Conservation (phyloP, 1,284 basidiomycete species). For the Megacollybia platyphylla region DNA sequence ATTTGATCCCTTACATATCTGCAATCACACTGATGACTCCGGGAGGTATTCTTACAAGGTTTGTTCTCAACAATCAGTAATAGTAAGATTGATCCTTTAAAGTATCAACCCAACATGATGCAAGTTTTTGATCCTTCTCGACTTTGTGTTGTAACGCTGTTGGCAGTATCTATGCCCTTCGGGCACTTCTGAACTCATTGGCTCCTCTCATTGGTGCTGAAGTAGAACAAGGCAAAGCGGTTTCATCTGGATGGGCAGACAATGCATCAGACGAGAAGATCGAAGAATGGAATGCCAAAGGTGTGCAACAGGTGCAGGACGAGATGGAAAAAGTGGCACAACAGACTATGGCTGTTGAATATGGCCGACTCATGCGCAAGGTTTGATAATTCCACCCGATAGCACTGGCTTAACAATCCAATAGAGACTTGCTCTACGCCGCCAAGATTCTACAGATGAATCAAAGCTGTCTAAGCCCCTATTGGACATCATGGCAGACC, state of each 20-base stretch:
- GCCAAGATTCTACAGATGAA: constrained; percentile 44
- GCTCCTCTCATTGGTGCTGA: constrained; percentile 80
- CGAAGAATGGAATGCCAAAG: constrained; percentile 48
- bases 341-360: constrained; percentile 43
- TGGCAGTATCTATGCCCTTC: constrained; percentile 64
- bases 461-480: constrained; percentile 46
- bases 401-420: constrained; percentile 1
- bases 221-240: constrained; percentile 36
- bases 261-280: constrained; percentile 39
- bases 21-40: constrained; percentile 84
- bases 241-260: constrained; percentile 52
- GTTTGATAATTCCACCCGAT: constrained; percentile 20
- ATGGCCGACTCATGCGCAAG: constrained; percentile 55
- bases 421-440: constrained; percentile 65
- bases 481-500: constrained; percentile 54
- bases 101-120: constrained; percentile 50
- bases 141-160: constrained; percentile 2
- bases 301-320: constrained; percentile 34
- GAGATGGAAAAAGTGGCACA: constrained; percentile 50
- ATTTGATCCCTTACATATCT: constrained; percentile 76
- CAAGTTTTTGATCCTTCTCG: constrained; percentile 15
- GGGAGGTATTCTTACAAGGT: constrained; percentile 85
- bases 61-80: constrained; percentile 7
- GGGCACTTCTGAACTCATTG: constrained; percentile 62
- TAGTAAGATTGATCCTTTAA: background rate